phyloP scores from a whole-genome alignment of 345 rosid genomes.

The Eucalyptus globulus region DNA sequence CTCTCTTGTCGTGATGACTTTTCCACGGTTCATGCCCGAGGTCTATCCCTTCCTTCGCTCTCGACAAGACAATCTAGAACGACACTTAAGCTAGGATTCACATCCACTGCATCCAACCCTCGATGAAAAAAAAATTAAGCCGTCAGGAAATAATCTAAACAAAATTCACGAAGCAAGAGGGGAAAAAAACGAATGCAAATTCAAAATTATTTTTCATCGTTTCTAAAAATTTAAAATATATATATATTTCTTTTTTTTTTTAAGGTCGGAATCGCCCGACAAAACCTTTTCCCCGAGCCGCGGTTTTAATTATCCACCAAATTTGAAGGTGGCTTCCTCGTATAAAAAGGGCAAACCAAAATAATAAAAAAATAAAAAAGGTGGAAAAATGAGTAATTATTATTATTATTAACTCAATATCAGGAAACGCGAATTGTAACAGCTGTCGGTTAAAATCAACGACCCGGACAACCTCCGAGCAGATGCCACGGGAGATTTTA shows the following conservation, averaged over 20 bases:
- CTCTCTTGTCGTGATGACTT: background rate
- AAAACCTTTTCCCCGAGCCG: background rate
- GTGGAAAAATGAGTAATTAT: background rate
- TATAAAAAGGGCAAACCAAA: background rate
- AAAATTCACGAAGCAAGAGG: background rate
- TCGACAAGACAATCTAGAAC: fast-evolving
- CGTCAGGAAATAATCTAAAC: background rate
- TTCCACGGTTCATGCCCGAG: background rate
- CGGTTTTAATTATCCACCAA: background rate
- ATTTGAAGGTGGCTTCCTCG: background rate
- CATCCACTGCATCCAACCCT: fast-evolving
- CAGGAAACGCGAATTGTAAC: background rate
- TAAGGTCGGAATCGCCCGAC: background rate
- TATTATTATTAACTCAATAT: background rate
- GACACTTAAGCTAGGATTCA: background rate
- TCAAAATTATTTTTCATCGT: background rate
- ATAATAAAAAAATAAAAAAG: background rate
- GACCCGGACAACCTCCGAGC: background rate
- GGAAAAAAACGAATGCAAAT: background rate
- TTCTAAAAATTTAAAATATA: background rate
- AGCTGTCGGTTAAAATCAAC: background rate
- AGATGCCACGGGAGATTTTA: background rate
- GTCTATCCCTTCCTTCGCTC: background rate
- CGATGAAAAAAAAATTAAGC: background rate
- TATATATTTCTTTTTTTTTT: background rate